phyloP scores from a whole-genome alignment of 345 rosid genomes.

The Eutrema yunnanense region DNA sequence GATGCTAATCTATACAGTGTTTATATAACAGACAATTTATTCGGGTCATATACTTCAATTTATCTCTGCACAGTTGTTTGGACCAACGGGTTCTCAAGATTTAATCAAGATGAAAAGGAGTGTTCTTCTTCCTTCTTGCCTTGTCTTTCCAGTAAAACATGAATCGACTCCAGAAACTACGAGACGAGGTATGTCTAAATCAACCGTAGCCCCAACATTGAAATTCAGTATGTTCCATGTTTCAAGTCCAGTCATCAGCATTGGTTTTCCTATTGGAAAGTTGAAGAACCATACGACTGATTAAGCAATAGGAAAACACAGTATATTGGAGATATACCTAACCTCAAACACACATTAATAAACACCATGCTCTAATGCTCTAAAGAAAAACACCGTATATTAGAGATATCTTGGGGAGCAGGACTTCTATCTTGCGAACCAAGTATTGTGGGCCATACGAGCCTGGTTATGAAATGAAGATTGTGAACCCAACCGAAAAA shows the following conservation, averaged over 20 bases:
- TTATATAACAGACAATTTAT: neutral
- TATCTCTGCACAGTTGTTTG: conserved; percentile 61
- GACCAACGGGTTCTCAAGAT: conserved; percentile 53
- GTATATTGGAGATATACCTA: no score
- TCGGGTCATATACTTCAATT: conserved; percentile 20
- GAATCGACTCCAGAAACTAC: conserved; percentile 70
- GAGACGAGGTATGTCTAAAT: conserved; percentile 72
- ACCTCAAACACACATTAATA: no score
- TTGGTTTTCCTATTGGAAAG: conserved; percentile 23
- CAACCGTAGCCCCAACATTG: conserved; percentile 74
- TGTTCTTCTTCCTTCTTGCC: conserved; percentile 42
- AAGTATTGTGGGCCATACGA: no score
- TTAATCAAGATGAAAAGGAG: neutral
- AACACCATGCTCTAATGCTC: no score
- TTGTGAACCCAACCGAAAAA: no score
- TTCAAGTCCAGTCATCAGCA: conserved; percentile 34
- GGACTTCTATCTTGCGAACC: no score
- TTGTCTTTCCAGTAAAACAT: conserved; percentile 79
- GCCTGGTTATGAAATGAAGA: no score
- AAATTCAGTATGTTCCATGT: conserved; percentile 78
- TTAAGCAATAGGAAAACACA: no score
- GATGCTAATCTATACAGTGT: conserved; percentile 6
- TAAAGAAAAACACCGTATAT: no score
- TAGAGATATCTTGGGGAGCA: no score
- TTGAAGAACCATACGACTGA: neutral